phyloP scores from a whole-genome alignment of 2,329 filamentous ascomycete species.

The Malbranchea zuffiana region DNA sequence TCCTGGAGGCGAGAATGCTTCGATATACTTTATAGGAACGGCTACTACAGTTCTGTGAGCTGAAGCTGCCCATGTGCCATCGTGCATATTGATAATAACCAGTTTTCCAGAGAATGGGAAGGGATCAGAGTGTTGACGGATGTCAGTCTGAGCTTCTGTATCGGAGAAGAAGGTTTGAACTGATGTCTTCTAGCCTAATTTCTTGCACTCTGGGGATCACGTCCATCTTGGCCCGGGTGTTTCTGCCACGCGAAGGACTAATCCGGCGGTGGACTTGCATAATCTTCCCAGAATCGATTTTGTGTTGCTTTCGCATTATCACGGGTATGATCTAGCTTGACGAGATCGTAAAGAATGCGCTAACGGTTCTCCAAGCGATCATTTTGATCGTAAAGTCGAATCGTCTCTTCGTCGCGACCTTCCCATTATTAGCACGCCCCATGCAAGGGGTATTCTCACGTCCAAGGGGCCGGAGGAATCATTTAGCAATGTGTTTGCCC shows the following conservation, averaged over 20 bases:
- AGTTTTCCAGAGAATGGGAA: conserved; percentile 28
- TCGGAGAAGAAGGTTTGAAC: background rate
- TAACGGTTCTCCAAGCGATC: conserved; percentile 31
- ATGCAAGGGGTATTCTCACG: conserved; percentile 46
- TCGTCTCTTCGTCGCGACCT: conserved; percentile 41
- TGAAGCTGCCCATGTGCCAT: background rate
- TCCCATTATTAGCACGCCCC: conserved; percentile 53
- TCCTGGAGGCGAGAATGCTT: conserved; percentile 26
- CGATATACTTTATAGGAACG: conserved; percentile 31
- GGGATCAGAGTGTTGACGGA: conserved; percentile 34
- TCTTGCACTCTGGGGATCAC: conserved; percentile 55
- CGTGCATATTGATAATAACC: background rate
- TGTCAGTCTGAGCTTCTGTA: conserved; percentile 12
- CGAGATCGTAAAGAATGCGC: background rate
- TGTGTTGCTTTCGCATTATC: conserved; percentile 54
- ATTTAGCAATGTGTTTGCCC: conserved; percentile 45
- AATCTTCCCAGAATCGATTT: conserved; percentile 49
- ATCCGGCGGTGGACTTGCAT: conserved; percentile 51
- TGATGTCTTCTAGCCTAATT: conserved; percentile 42
- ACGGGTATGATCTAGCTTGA: conserved; percentile 32
- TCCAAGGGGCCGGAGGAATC: conserved; percentile 29
- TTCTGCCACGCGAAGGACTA: conserved; percentile 42
- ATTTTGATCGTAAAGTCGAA: conserved; percentile 47
- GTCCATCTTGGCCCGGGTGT: conserved; percentile 55
- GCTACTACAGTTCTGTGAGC: conserved; percentile 30